Base-by-base conservation (phyloP, 2,329 filamentous ascomycete species). In the Colletotrichum graminicola region DNA sequence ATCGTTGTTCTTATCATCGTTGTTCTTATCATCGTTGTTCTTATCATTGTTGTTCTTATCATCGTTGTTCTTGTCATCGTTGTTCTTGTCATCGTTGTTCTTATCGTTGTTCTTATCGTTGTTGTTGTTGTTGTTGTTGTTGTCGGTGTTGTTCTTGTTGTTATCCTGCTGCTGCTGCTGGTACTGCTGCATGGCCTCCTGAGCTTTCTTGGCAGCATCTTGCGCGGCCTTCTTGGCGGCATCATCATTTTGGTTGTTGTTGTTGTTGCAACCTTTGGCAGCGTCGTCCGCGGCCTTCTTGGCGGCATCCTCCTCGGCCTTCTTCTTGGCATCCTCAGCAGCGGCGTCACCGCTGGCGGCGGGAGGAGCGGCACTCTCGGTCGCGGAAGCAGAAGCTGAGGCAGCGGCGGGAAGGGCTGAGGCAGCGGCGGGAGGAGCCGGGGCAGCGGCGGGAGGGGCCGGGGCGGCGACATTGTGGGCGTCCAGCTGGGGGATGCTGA, bases 401-500 rank as follows among this genome's bases (percentile, higher is more conserved):
- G 29, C 47, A 14, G 45, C 43, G 2, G 21, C 60, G 8, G 45
- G 21, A 5, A 8, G 12, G 1, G 45, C 14, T 1, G 32, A 32
- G 4, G 62, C 60, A 8, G 61, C 45, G 11, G 51, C 47, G 26
- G 60, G 32, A 5, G 67, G 49, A 11, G 64, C 26, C n/a, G n/a
- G n/a, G 3, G 67, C 36, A 1, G 32, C 47, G 43, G 64, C 64
- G n/a, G 52, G 2, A 6, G 59, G 47, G 56, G 56, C 72, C 60
- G 62, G 29, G 32, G 47, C 57, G n/a, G 66, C 7, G 36, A 32
- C 64, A 34, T 62, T 23, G 55, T 70, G 61, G 63, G 70, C 54
- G 34, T 57, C 62, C 45, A 66, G 63, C 45, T 56, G 66, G 60
- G 77, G 77, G 23, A 78, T 75, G 54, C 73, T 75, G 52, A 76